phyloP scores from a whole-genome alignment of 2,329 filamentous ascomycete genomes.

The Fusarium circinatum region DNA sequence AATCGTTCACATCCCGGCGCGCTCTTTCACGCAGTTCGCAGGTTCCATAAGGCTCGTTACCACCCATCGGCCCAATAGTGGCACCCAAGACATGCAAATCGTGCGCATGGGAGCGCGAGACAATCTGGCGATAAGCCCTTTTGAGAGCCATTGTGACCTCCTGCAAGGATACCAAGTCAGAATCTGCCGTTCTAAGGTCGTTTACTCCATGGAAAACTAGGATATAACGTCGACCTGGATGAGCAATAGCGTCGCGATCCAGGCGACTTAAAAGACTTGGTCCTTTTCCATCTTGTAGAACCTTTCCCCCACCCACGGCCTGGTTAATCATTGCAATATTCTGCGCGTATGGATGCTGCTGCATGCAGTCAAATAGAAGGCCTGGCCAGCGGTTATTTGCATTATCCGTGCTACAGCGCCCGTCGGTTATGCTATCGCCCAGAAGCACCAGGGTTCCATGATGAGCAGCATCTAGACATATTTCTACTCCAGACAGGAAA shows the following conservation, averaged over 20 bases:
- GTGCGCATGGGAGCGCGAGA: background rate
- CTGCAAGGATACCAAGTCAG: background rate
- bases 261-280: background rate
- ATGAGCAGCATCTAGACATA: background rate
- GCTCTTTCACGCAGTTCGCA: background rate
- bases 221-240: background rate
- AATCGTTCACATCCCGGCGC: background rate
- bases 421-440: background rate
- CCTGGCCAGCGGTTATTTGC: background rate
- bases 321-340: background rate
- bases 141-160: background rate
- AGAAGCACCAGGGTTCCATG: background rate
- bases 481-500: background rate
- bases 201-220: background rate
- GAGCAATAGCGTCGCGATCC: background rate
- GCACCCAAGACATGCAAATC: background rate
- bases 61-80: background rate
- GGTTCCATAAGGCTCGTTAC: background rate
- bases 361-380: background rate
- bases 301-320: background rate
- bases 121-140: background rate
- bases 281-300: background rate
- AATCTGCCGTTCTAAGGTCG: background rate
- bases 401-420: background rate
- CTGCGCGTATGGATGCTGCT: background rate